phyloP scores from a whole-genome alignment of 129 eudicot genomes.

The Flaveria linearis region DNA sequence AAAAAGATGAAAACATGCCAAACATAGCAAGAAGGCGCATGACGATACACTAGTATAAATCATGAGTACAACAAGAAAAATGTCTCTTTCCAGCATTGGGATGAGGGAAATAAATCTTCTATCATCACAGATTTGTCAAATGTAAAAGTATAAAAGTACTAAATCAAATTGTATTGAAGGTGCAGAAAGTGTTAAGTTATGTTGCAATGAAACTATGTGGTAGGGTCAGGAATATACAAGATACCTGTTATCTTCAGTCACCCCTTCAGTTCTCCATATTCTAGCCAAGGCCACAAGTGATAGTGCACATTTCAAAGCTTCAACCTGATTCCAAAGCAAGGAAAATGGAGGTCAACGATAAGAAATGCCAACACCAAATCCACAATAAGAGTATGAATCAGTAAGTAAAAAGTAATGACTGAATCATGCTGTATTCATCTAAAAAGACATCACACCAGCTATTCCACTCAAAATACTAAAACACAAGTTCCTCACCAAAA shows the following conservation, averaged over 20 bases:
- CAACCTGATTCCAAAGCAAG: constrained; percentile 61
- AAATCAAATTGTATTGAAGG: neutral
- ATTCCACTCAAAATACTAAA: neutral
- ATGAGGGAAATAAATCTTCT: neutral
- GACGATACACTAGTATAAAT: neutral
- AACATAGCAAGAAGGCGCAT: neutral
- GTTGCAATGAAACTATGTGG: constrained; percentile 2
- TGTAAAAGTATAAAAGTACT: constrained; percentile 6
- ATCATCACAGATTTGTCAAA: neutral
- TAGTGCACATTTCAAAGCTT: constrained; percentile 85
- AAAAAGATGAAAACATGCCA: neutral
- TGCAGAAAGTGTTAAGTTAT: neutral
- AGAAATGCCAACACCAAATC: neutral
- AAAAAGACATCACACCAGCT: neutral
- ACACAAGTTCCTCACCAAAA: constrained; percentile 63
- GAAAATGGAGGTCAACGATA: constrained; percentile 9
- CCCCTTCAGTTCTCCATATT: constrained; percentile 89
- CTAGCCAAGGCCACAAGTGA: constrained; percentile 83
- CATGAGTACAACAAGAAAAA: neutral
- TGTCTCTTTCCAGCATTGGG: neutral
- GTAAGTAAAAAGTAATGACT: neutral
- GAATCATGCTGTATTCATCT: neutral
- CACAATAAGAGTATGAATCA: constrained; percentile 1
- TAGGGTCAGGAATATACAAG: constrained; percentile 3
- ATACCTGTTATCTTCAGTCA: constrained; percentile 95